phyloP scores from a whole-genome alignment of 2,329 filamentous ascomycete species.

The Colletotrichum karsti region DNA sequence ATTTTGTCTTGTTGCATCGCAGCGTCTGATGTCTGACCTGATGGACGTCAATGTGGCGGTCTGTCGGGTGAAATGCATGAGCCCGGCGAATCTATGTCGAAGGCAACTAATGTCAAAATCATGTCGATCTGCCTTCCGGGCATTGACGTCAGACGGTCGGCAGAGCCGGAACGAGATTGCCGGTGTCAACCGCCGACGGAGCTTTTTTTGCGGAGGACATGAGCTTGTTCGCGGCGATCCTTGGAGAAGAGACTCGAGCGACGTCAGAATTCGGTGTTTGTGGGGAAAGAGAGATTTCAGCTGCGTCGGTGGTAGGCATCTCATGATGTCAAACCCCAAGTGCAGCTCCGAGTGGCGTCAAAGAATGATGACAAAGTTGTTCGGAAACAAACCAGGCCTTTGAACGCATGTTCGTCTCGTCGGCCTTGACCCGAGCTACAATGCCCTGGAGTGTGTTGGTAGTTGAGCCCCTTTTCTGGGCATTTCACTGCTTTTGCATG shows the following conservation, averaged over 20 bases:
- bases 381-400: neutral
- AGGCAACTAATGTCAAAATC: neutral
- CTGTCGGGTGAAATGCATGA: neutral
- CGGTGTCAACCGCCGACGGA: neutral
- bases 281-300: neutral
- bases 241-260: neutral
- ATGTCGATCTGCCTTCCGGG: neutral
- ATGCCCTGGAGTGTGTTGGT: neutral
- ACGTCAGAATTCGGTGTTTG: neutral
- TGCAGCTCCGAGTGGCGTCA: neutral
- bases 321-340: neutral
- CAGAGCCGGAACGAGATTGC: neutral
- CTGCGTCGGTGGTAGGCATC: neutral
- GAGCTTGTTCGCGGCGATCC: conserved; percentile 3
- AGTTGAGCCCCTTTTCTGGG: neutral
- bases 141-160: conserved; percentile 4
- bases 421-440: neutral
- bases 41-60: neutral
- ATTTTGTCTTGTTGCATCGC: neutral
- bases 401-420: neutral
- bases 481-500: neutral
- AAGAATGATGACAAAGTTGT: neutral
- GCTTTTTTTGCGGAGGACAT: neutral
- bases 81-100: neutral
- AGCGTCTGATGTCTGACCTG: neutral